phyloP scores from a whole-genome alignment of 1,284 basidiomycete genomes.

The Leccinum cinnamomeum region DNA sequence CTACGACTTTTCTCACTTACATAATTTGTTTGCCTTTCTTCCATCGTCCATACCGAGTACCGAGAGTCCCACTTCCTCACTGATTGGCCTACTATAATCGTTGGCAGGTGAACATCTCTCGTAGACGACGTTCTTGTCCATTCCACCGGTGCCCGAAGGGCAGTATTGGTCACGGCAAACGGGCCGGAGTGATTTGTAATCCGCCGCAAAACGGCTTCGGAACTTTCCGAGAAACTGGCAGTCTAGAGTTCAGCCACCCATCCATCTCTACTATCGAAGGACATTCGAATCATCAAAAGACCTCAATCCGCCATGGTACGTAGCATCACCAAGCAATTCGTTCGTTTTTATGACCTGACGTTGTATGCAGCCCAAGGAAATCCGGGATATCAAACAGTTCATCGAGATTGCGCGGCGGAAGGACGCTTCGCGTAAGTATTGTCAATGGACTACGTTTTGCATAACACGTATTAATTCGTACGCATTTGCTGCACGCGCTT shows the following conservation, averaged over 20 bases:
- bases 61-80: too few relatives aligned
- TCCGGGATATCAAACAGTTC: slow-evolving; percentile 99
- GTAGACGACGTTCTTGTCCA: too few relatives aligned
- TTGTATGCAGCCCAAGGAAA: slow-evolving; percentile 84
- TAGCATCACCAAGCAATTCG: not conserved
- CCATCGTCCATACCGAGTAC: too few relatives aligned
- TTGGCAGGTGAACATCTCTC: too few relatives aligned
- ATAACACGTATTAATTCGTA: not conserved
- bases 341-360: slow-evolving; percentile 5
- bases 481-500: not conserved
- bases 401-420: slow-evolving; percentile 94
- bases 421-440: slow-evolving; percentile 67
- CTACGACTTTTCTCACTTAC: too few relatives aligned
- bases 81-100: too few relatives aligned
- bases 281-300: slow-evolving; percentile 4
- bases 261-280: not conserved
- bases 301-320: slow-evolving; percentile 28
- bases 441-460: slow-evolving; percentile 16
- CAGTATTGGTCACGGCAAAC: too few relatives aligned
- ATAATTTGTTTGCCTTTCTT: too few relatives aligned
- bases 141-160: too few relatives aligned
- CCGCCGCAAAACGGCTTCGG: slow-evolving; percentile 1
- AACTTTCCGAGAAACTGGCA: slow-evolving; percentile 29
- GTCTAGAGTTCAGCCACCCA: slow-evolving; percentile 37
- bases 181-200: too few relatives aligned